Evolutionary conservation across 495 filamentous ascomycete genomes (phyloP), one percentile per base, ranked within the genome.

Genomic region (Acidomyces sp.): DNA sequence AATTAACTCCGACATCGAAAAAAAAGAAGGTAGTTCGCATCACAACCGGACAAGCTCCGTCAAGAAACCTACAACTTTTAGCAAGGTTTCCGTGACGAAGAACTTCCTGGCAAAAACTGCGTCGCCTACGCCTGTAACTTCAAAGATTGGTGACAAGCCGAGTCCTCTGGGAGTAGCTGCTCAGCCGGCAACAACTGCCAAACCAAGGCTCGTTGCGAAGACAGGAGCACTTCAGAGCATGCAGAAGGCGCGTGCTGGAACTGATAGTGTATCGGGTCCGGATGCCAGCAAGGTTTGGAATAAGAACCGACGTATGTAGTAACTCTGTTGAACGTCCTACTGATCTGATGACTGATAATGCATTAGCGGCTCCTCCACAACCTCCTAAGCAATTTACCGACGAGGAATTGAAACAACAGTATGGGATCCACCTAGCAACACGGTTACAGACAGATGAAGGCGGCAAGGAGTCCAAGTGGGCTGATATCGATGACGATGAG

Each of bases 401-500:
- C 50, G 90, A 99, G 59, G 92, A 99, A 43, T 68, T 99, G 24
- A 92, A 93, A 55, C 81, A 92, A 52, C 85, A 86, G 57, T 87
- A 82, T 57, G 90, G 90, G 11, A 99, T 99, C 41, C 90, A 99
- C 59, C 73, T 99, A 63, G 92, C 90, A 7, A 92, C 76, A 29
- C 76, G 90, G 39, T 75, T 99, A 17, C 80, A 86, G 36, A 72
- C 84, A 39, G 87, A 96, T 53, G 74, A 75, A 11, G 74, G 71
- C 29, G 78, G 80, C 12, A 86, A 87, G 44, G 83, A 88, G 37
- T 75, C 85, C 12, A 88, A 85, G 56, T 99, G 90, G 90, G 90
- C 92, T 13, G 90, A 99, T 64, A 95, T 97, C 43, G 90, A 96
- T 43, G 90, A 99, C 43, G 90, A 99, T 48, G 86, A 95, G 56